phyloP scores from a whole-genome alignment of 2,329 filamentous ascomycete species.

The Fusarium humuli region DNA sequence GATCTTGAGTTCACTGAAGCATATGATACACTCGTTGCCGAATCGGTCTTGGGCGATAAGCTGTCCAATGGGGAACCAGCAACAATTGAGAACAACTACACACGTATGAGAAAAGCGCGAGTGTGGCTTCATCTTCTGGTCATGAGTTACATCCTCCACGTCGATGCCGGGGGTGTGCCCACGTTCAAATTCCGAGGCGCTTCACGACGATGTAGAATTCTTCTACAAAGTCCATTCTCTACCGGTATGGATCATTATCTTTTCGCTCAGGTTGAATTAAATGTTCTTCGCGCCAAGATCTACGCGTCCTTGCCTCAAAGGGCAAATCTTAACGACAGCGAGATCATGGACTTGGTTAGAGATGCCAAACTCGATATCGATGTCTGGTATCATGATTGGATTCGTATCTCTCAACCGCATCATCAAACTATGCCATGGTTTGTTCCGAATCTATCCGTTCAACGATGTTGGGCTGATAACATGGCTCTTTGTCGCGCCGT shows the following conservation, averaged over 20 bases:
- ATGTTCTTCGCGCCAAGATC: slow-evolving; percentile 21
- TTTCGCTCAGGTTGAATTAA: slow-evolving; percentile 10
- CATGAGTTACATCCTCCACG: slow-evolving; percentile 17
- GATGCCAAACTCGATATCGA: slow-evolving; percentile 25
- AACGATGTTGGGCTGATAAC: slow-evolving; percentile 25
- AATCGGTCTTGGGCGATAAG: slow-evolving; percentile 1
- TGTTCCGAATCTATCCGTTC: background rate
- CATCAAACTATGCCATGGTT: slow-evolving; percentile 19
- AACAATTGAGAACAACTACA: background rate
- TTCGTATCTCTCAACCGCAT: slow-evolving; percentile 4
- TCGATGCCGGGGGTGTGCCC: slow-evolving; percentile 13
- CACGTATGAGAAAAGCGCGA: slow-evolving; percentile 7
- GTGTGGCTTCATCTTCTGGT: slow-evolving; percentile 17
- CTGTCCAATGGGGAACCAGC: background rate
- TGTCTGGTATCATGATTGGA: slow-evolving; percentile 25
- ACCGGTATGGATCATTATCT: slow-evolving; percentile 24
- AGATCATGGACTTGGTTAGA: slow-evolving; percentile 12
- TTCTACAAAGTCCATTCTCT: slow-evolving; percentile 6
- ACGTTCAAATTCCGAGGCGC: slow-evolving; percentile 22
- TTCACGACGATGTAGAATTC: slow-evolving; percentile 8
- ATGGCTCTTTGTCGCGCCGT: slow-evolving; percentile 23
- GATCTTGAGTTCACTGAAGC: slow-evolving; percentile 20
- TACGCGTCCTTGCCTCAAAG: slow-evolving; percentile 15
- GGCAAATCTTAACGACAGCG: background rate
- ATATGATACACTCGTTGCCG: slow-evolving; percentile 5